Percentiles rank a stretch among this genome's conserved stretches.
Conservation (phyloP, 75 land plant species). For the Larix kaempferi region DNA sequence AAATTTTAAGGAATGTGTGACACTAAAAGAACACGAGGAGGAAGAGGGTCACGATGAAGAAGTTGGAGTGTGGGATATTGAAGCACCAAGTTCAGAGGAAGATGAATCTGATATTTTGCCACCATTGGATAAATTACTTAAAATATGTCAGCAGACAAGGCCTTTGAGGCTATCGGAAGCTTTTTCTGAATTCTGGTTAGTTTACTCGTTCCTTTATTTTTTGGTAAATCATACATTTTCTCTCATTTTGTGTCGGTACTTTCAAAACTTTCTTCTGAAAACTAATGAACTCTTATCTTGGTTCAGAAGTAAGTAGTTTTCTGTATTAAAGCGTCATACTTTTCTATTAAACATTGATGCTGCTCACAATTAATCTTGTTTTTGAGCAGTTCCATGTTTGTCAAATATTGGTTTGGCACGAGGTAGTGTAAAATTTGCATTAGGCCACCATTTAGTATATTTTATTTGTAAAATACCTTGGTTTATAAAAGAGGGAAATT, state of each 20-base stretch:
- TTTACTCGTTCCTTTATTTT: background rate
- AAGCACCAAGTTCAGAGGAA: conserved; percentile 14
- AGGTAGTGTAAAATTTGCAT: background rate
- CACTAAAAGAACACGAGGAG: background rate
- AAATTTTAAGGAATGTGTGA: background rate
- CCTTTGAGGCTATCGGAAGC: conserved; percentile 57
- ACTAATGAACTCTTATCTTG: too few relatives aligned
- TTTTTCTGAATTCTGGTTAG: conserved; percentile 65
- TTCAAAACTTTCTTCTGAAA: background rate
- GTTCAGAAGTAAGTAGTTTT: background rate
- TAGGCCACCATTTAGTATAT: background rate
- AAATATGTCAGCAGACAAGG: conserved; percentile 57
- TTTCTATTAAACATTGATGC: background rate
- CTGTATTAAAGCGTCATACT: background rate
- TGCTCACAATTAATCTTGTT: background rate
- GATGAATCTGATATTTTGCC: conserved; percentile 17
- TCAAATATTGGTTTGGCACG: background rate
- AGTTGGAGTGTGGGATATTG: conserved; percentile 22
- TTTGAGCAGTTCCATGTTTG: conserved; percentile 1
- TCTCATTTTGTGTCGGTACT: background rate
- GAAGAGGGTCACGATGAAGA: conserved; percentile 7
- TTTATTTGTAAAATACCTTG: background rate
- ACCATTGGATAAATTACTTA: conserved; percentile 51
- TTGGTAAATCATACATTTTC: background rate
- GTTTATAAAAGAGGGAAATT: background rate